Evolutionary conservation across 257 asterid genomes (phyloP).

Genomic region (Craterostigma plantagineum): DNA sequence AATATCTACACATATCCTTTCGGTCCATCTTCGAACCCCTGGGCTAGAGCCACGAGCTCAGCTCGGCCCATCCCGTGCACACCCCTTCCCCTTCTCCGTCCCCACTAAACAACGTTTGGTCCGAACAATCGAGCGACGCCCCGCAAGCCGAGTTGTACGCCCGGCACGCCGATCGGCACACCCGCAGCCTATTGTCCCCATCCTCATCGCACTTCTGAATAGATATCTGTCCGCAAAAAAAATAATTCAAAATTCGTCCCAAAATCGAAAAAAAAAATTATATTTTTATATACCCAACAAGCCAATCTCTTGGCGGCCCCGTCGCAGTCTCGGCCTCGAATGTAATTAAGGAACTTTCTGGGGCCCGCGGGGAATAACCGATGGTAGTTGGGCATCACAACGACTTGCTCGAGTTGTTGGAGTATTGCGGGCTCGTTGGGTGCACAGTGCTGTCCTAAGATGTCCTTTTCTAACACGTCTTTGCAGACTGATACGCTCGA

Average conservation of each 20-base stretch:
- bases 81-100: slow-evolving; percentile 82
- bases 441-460: slow-evolving; percentile 79
- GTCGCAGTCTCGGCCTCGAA: slow-evolving; percentile 84
- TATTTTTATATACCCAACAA: no score
- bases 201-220: slow-evolving; percentile 85
- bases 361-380: slow-evolving; percentile 92
- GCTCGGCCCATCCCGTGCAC: slow-evolving; percentile 97
- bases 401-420: slow-evolving; percentile 96
- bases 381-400: slow-evolving; percentile 98
- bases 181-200: slow-evolving; percentile 84
- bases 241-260: neutral
- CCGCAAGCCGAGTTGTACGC: slow-evolving; percentile 90
- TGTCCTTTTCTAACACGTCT: slow-evolving; percentile 57
- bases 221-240: slow-evolving; percentile 45
- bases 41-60: slow-evolving; percentile 62
- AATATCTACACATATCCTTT: no score
- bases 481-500: slow-evolving; percentile 78
- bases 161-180: slow-evolving; percentile 94
- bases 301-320: slow-evolving; percentile 96
- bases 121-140: slow-evolving; percentile 91
- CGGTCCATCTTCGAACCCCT: no score
- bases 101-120: slow-evolving; percentile 81
- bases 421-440: slow-evolving; percentile 77
- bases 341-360: slow-evolving; percentile 62
- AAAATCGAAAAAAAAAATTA: neutral